Base-by-base conservation (phyloP, 1,139 yeast genomes). In the Taiozyma sp. region DNA sequence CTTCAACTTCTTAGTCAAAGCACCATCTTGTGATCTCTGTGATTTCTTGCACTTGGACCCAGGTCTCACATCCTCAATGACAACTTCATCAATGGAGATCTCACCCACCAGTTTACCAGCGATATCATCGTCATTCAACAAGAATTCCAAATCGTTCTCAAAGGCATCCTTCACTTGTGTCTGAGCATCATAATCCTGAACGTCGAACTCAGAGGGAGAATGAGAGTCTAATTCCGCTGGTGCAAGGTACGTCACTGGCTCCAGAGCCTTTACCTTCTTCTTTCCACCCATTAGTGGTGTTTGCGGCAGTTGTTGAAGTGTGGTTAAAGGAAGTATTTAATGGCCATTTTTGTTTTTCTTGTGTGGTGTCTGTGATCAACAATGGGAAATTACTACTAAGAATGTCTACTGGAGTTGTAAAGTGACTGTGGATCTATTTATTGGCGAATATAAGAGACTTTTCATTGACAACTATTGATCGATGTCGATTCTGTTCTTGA, bases 401-500 rank as follows among this genome's bases (percentile, higher is more conserved):
- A 19, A 19, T 19, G 19, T 19, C 19, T 19, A 19, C 19, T 19
- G 29, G 9, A 9, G 9, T 26, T 26, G 2, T 2, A 26, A 29
- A 29, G 13, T 29, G 11, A 11, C 2, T 19, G 19, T 19, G 19
- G 19, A n/a, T 30, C 34, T 30, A 30, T 13, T 11, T 30, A 30
- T 29, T 29, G 3, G 32, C 8, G 13, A 7, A 29, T 9, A 13
- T 1, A 29, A 8, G 13, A 29, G 2, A 19, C 19, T 19, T 29
- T 11, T 32, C 19, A 35, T 16, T 35, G 16, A 19, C 3, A 24
- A 24, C 7, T 24, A 3, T 16, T 35, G 26, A 2, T 41, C 41
- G 22, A 46, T 46, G 19, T 47, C 30, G 10, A 61, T 59, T 50
- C 57, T 62, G 8, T 67, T 72, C 52, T 77, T 75, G 59, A 90